phyloP scores from a whole-genome alignment of 805 yeast genomes.

The Saturnispora galanensis region DNA sequence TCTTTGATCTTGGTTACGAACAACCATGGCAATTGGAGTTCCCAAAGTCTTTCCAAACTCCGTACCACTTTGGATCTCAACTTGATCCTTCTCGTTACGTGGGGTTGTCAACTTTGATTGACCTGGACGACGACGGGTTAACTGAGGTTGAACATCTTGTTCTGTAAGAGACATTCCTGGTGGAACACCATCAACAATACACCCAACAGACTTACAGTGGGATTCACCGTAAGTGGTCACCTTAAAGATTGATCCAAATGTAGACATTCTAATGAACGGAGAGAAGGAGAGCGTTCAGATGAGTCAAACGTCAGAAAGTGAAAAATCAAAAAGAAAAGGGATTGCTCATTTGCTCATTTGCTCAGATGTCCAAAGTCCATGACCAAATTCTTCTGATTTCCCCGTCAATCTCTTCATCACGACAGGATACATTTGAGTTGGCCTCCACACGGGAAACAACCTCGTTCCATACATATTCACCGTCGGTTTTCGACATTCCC shows the following conservation, averaged over 20 bases:
- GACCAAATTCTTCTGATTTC: slow-evolving; percentile 85
- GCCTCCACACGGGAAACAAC: slow-evolving; percentile 49
- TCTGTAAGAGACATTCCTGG: slow-evolving; percentile 85
- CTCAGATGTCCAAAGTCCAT: slow-evolving; percentile 48
- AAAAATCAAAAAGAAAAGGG: slow-evolving; percentile 3
- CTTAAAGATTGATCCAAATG: slow-evolving; percentile 53
- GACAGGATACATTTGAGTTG: slow-evolving; percentile 54
- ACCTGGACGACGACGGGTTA: slow-evolving; percentile 96
- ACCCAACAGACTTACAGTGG: slow-evolving; percentile 95
- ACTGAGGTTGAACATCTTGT: slow-evolving; percentile 88
- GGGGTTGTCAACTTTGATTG: slow-evolving; percentile 91
- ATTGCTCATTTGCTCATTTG: too few species aligned
- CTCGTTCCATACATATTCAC: slow-evolving; percentile 47
- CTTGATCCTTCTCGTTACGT: slow-evolving; percentile 89
- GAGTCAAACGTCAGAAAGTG: slow-evolving; percentile 2
- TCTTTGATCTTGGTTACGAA: slow-evolving; percentile 89
- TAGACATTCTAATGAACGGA: slow-evolving; percentile 41
- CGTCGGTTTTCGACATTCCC: slow-evolving; percentile 25
- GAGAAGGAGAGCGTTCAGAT: not conserved
- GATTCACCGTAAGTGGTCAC: slow-evolving; percentile 98
- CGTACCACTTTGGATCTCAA: slow-evolving; percentile 88
- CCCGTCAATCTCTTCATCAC: slow-evolving; percentile 67
- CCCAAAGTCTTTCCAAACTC: slow-evolving; percentile 88
- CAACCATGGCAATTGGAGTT: slow-evolving; percentile 91
- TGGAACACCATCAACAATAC: slow-evolving; percentile 97